Evolutionary conservation across 805 yeast species (phyloP), one percentile per base, ranked within the genome.

Genomic region (Candida ulmi): DNA sequence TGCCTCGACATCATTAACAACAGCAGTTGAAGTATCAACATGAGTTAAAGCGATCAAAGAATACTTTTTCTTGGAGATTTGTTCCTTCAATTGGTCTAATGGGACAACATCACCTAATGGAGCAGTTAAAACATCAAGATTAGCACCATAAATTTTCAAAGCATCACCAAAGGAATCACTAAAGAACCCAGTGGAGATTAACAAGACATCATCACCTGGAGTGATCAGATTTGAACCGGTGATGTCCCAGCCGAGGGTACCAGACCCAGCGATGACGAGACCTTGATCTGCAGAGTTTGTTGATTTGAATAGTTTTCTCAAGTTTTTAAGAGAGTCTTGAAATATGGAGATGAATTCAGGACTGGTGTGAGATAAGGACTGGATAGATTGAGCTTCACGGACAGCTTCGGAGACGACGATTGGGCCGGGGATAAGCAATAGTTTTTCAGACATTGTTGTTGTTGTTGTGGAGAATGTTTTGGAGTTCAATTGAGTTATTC

Each of bases 11-110:
- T 85, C 83, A 33, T 80, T 69, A 30, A 88, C 75, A 31, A 91
- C 96, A n/a, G 95, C 95, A 27, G 97, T 88, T 2, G 96, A 88
- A 33, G 98, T 93, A 62, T 93, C 99, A 29, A 93, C 96, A 53
- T 91, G 98, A 31, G 97, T 91, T 54, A 90, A 74, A 35, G 95
- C 87, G 51, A 91, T 72, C 38, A 85, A 73, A 46, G 74, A 60
- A 68, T 83, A 91, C 44, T 67, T 62, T 38, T 71, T 68, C 8
- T 21, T 21, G 9, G 24, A 21, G 9, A 21, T 7, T 21, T 21
- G 24, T 21, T 21, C 24, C 24, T 21, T 21, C 33, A 90, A 65
- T 36, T 66, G 60, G 3, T 62, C 71, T 18, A 77, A 58, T 24
- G 83, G 74, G 16, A 86, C 86, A 27, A 71, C 72, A 42, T 73